These are phyloP conservation scores for Hordeum marinum DNA, from an alignment of 176 grass and related monocot genomes.

Conservation along the genomic window DNA sequence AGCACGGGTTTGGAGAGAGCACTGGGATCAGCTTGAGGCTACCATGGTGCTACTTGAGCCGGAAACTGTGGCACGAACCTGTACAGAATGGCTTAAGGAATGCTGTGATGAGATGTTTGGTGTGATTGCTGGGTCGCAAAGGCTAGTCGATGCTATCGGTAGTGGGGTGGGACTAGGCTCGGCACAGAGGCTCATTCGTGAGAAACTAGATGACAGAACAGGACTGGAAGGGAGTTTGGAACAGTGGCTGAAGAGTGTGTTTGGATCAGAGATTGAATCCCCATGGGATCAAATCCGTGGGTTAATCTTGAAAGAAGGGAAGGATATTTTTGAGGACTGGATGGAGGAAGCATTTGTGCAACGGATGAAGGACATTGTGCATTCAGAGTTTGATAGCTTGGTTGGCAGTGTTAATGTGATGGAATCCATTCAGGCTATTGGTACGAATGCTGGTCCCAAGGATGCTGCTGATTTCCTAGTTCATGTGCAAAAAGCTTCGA, in stretches of 20 bases:
- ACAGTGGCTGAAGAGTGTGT: conserved; percentile 86
- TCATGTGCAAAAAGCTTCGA: conserved; percentile 55
- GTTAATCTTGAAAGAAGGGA: conserved; percentile 74
- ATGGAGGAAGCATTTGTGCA: conserved; percentile 79
- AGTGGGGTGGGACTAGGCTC: conserved; percentile 64
- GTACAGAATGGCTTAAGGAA: conserved; percentile 67
- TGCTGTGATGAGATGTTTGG: conserved; percentile 81
- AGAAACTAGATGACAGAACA: conserved; percentile 62
- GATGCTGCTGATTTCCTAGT: conserved; percentile 50
- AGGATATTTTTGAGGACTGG: conserved; percentile 84
- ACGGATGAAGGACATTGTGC: conserved; percentile 83
- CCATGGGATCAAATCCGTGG: conserved; percentile 92
- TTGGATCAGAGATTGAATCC: conserved; percentile 89
- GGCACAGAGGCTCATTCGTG: conserved; percentile 59
- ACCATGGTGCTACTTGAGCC: conserved; percentile 72
- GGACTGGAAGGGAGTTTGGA: conserved; percentile 78
- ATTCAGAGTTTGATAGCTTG: conserved; percentile 70
- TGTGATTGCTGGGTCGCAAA: conserved; percentile 37
- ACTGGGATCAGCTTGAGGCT: conserved; percentile 83
- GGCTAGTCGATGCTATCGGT: conserved; percentile 60
- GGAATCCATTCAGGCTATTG: conserved; percentile 58
- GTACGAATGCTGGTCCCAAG: conserved; percentile 34
- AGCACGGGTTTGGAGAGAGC: conserved; percentile 68
- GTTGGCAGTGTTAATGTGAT: conserved; percentile 50
- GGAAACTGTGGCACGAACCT: conserved; percentile 52